Evolutionary conservation across 169 alveolate species (phyloP), one percentile per base, ranked within the genome.

Genomic region (Plasmodium cynomolgi): DNA sequence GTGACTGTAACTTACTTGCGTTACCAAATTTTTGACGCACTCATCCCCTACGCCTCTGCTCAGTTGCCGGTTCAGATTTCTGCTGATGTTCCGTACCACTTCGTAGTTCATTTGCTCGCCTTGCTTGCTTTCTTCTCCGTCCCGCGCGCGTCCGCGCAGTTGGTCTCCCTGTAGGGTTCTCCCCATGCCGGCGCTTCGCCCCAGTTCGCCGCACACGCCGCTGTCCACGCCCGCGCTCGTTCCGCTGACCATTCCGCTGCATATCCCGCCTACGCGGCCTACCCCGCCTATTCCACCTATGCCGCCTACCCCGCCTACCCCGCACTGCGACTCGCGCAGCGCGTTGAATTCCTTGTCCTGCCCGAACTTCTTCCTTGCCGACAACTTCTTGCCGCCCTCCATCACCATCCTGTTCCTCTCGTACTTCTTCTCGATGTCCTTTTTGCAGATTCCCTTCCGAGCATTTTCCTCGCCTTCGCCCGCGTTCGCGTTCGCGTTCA

Each of bases 1-100:
- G 72, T 86, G 84, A 29, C 93, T 86, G 34, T 86, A 86, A 75
- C 93, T 86, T 0, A 86, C 93, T 86, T 86, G 93, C 8, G 93
- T 75, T 3, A 86, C 81, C 68, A 86, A 56, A 34, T 54, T 79
- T 23, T 86, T 86, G 7, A 86, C 93, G 8, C 47, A 86, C 41
- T 86, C 93, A 11, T 86, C 81, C 3, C 93, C 93, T n/a, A 77
- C 81, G 6, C 93, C 93, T 86, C 72, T 75, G 71, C 93, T 86
- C 68, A 86, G 81, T 2, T 86, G 93, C n/a, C 81, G 56, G 44
- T 86, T 86, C 34, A 86, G 29, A 23, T 71, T 75, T 29, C 44
- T 75, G 26, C 93, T 86, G 31, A 86, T 86, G 31, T 54, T 77
- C 58, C 81, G 54, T 2, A 86, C 54, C 26, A 75, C 54, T 23